Conservation (phyloP, 257 asterid species). For the Forsythia viridissima region DNA sequence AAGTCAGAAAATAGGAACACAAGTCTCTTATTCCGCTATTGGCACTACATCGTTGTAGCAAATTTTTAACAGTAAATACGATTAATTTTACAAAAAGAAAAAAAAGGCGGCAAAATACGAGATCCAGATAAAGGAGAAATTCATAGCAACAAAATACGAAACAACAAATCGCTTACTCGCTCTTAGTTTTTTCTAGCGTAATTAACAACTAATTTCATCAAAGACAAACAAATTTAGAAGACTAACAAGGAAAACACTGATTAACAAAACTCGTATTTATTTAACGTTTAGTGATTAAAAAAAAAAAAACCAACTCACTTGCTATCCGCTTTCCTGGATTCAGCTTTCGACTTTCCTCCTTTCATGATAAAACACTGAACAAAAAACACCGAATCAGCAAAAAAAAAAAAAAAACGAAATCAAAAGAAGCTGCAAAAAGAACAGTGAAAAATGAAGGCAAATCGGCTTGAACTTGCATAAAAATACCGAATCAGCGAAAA, state of each 20-base stretch:
- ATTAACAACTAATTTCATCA: neutral
- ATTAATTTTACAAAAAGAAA: neutral
- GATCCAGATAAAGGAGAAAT: neutral
- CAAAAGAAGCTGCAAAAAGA: neutral
- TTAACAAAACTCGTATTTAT: too few species aligned
- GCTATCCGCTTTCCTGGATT: slow-evolving; percentile 48
- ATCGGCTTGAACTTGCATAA: too few species aligned
- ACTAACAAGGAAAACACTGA: too few species aligned
- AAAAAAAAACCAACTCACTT: slow-evolving; percentile 31
- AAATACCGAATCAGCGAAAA: too few species aligned
- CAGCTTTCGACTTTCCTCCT: slow-evolving; percentile 67
- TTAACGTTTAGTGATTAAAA: neutral
- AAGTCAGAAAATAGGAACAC: neutral
- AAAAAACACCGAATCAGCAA: neutral
- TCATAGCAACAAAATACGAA: neutral
- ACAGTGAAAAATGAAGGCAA: neutral
- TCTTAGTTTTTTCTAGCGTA: neutral
- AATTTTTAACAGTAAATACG: neutral
- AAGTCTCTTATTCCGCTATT: neutral
- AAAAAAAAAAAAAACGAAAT: neutral
- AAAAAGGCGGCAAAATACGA: neutral
- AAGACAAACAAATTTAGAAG: neutral
- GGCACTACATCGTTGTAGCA: neutral
- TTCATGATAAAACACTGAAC: slow-evolving; percentile 40
- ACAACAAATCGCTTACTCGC: neutral